Evolutionary conservation across 768 basidiomycete genomes (phyloP).

Genomic region (Coprinopsis marcescibilis): DNA sequence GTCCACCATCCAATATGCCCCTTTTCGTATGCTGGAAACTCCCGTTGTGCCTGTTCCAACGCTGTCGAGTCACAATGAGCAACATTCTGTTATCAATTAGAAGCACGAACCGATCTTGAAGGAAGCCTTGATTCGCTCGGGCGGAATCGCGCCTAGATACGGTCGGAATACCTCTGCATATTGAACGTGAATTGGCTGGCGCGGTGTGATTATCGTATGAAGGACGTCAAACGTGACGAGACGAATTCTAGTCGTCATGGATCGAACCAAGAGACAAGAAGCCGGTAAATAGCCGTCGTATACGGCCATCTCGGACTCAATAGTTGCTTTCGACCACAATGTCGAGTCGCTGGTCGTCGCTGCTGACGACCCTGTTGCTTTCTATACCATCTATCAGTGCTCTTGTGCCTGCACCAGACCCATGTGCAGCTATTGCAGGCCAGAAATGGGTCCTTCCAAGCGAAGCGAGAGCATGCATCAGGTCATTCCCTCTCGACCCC

Average conservation of each 20-base stretch:
- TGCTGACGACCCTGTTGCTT: background rate
- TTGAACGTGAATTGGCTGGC: conserved; percentile 59
- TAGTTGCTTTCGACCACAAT: background rate
- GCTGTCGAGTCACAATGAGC: conserved; percentile 21
- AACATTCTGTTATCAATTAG: background rate
- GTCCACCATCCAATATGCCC: conserved; percentile 66
- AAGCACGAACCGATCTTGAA: conserved; percentile 50
- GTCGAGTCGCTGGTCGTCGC: background rate
- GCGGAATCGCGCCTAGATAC: conserved; percentile 56
- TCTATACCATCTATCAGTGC: background rate
- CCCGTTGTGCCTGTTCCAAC: conserved; percentile 42
- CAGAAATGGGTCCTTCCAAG: conserved; percentile 50
- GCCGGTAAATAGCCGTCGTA: too few species aligned
- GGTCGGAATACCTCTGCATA: conserved; percentile 64
- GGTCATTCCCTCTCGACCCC: conserved; percentile 42
- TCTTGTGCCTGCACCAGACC: conserved; percentile 24
- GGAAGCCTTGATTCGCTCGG: conserved; percentile 44
- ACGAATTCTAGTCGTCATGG: conserved; percentile 31
- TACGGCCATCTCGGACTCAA: too few species aligned
- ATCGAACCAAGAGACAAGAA: too few species aligned
- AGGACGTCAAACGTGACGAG: conserved; percentile 77
- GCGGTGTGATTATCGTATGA: conserved; percentile 68
- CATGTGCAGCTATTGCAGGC: conserved; percentile 47
- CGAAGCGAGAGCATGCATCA: conserved; percentile 47
- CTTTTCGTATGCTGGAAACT: conserved; percentile 52